Conservation (phyloP, 805 yeast genomes). For the Yamadazyma sp. region DNA sequence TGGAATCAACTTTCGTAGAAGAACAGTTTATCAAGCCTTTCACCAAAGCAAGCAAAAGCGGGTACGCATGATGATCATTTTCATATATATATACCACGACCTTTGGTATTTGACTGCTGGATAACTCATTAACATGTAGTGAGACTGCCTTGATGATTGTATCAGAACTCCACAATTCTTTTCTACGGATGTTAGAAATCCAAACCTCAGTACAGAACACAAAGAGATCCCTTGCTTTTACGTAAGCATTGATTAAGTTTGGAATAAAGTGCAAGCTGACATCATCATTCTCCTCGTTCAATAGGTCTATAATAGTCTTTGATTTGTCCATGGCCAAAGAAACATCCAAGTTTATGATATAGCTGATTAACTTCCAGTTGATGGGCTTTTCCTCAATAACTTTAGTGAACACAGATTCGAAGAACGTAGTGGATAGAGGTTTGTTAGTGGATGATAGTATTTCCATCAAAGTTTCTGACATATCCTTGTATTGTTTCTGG, state of each 20-base stretch:
- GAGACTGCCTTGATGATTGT: slow-evolving; percentile 39
- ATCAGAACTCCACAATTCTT: slow-evolving; percentile 23
- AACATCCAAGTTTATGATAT: slow-evolving; percentile 53
- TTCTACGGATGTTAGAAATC: slow-evolving; percentile 27
- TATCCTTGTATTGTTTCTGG: slow-evolving; percentile 29
- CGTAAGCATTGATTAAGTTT: slow-evolving; percentile 48
- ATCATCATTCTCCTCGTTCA: slow-evolving; percentile 3
- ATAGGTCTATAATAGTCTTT: slow-evolving; percentile 4
- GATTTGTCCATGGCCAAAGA: slow-evolving; percentile 52
- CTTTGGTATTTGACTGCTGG: slow-evolving; percentile 41
- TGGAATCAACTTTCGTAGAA: slow-evolving; percentile 20
- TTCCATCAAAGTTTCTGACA: slow-evolving; percentile 45
- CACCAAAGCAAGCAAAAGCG: slow-evolving; percentile 20
- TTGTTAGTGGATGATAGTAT: slow-evolving; percentile 52
- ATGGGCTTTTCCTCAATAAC: slow-evolving; percentile 23
- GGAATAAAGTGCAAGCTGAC: slow-evolving; percentile 12
- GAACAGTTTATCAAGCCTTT: slow-evolving; percentile 43
- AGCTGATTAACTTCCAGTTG: slow-evolving; percentile 48
- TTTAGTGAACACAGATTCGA: slow-evolving; percentile 38
- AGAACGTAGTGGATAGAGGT: slow-evolving; percentile 52
- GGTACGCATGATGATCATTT: background rate
- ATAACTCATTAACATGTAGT: slow-evolving; percentile 40
- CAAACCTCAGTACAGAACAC: slow-evolving; percentile 48
- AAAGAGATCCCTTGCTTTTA: slow-evolving; percentile 57
- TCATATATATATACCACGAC: slow-evolving; percentile 7